Evolutionary conservation across 1,284 basidiomycete genomes (phyloP).

Genomic region (Leccinum pachyderme): DNA sequence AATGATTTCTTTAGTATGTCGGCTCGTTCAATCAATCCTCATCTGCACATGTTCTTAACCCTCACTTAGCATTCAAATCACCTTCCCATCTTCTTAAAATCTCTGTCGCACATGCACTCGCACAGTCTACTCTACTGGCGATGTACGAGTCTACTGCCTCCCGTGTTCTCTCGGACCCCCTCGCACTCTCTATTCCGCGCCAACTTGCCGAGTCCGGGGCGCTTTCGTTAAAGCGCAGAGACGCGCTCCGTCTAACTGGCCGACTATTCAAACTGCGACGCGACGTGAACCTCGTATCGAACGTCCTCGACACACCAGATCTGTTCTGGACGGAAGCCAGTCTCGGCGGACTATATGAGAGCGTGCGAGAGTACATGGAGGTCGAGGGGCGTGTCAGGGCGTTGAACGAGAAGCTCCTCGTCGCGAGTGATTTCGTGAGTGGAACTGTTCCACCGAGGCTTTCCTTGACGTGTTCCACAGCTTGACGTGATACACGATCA

Average conservation of each 20-base stretch:
- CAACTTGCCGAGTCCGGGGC: conserved; percentile 82
- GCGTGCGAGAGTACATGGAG: conserved; percentile 94
- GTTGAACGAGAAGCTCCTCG: conserved; percentile 85
- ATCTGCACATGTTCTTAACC: conserved; percentile 2
- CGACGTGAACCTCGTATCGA: conserved; percentile 90
- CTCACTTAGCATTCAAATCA: conserved; percentile 74
- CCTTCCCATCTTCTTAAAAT: conserved; percentile 84
- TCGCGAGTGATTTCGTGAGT: conserved; percentile 85
- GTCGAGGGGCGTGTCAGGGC: conserved; percentile 83
- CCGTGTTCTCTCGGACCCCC: conserved; percentile 76
- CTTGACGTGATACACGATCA: conserved; percentile 94
- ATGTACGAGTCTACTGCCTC: conserved; percentile 86
- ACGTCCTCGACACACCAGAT: conserved; percentile 93
- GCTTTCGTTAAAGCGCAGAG: conserved; percentile 74
- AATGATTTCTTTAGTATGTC: conserved; percentile 87
- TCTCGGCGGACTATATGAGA: conserved; percentile 87
- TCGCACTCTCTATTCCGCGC: conserved; percentile 78
- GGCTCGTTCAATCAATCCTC: neutral
- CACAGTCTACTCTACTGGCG: conserved; percentile 90
- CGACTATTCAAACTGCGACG: conserved; percentile 85
- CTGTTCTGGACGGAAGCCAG: conserved; percentile 95
- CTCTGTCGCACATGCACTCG: conserved; percentile 92
- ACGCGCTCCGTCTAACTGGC: conserved; percentile 87
- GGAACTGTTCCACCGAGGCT: neutral
- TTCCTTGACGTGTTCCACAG: conserved; percentile 39